These are phyloP conservation scores for Aspergillus sp. DNA, from an alignment of 2,329 filamentous ascomycete genomes.

Conservation along the genomic window DNA sequence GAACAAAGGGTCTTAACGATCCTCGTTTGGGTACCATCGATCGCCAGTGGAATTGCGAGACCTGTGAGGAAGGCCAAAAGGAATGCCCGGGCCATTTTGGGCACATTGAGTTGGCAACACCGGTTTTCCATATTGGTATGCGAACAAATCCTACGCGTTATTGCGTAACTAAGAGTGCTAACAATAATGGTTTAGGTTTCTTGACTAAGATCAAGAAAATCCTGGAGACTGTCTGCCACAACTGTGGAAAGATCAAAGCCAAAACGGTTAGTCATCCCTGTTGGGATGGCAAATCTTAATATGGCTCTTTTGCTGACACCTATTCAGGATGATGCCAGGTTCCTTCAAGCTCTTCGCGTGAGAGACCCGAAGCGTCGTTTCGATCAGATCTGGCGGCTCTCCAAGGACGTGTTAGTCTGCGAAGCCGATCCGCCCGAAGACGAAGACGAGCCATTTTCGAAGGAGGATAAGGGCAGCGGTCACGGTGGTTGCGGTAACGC, in stretches of 20 bases:
- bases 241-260: constrained; percentile 94
- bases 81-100: constrained; percentile 98
- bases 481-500: constrained; percentile 92
- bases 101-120: constrained; percentile 94
- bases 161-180: constrained; percentile 13
- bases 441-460: constrained; percentile 60
- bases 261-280: constrained; percentile 86
- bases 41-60: constrained; percentile 88
- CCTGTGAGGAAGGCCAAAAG: constrained; percentile 89
- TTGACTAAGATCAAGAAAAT: constrained; percentile 99
- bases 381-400: constrained; percentile 81
- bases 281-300: constrained; percentile 47
- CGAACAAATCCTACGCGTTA: constrained; percentile 1
- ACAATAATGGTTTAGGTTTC: constrained; percentile 58
- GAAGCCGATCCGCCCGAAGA: constrained; percentile 66
- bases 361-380: constrained; percentile 94
- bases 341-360: constrained; percentile 68
- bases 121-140: constrained; percentile 77
- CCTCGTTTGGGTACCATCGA: constrained; percentile 95
- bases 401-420: constrained; percentile 79
- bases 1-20: constrained; percentile 88
- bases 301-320: constrained; percentile 43
- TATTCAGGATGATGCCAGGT: constrained; percentile 72
- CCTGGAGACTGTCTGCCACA: constrained; percentile 96
- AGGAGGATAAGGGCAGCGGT: constrained; percentile 50